Evolutionary conservation across 441 rosid species (phyloP), one percentile per base, ranked within the genome.

Genomic region (Raphanus hybrid): DNA sequence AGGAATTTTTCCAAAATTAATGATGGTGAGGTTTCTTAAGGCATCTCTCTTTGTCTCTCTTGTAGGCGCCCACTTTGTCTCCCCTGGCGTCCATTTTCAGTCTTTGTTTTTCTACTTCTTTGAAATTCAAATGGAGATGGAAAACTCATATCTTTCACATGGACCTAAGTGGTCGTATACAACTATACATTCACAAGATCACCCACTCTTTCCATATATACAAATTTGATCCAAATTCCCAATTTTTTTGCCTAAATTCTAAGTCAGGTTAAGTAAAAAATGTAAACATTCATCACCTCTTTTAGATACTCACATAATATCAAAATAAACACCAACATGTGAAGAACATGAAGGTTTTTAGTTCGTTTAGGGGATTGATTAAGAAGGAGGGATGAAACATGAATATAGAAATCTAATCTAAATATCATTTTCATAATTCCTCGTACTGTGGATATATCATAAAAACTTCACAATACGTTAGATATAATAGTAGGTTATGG

Each of bases 1-100:
- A 85, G 55, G 29, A 35, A 71, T 80, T 81, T 86, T 45, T 85
- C 86, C 74, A 82, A 75, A 64, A 73, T 71, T 86, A 85, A 91
- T 92, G 82, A 91, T 91, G 92, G 71, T 80, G 69, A 89, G 77
- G 90, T 78, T 78, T 74, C 89, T 55, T 82, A 70, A 88, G 89
- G 86, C 90, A 82, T 86, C 91, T 75, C 54, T 72, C 48, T 8
- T 12, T 16, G 59, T 58, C 15, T 64, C 61, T 67, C 52, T 73
- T 67, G 67, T 80, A 70, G 74, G 74, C 43, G 0, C 70, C 80
- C 77, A 71, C 77, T 76, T 29, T 75, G 77, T 62, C 80, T 71
- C 71, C 75, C 11, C 6, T 4, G 52, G 14, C 15, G 15, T 66
- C 43, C 23, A 1, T 67, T 66, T 15, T 67, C 29, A 23, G 4